A percentile compares a stretch with the other conserved stretches of the same genome.
phyloP scores from a whole-genome alignment of 2,329 filamentous ascomycete genomes.

The Penicillium janthinellum region DNA sequence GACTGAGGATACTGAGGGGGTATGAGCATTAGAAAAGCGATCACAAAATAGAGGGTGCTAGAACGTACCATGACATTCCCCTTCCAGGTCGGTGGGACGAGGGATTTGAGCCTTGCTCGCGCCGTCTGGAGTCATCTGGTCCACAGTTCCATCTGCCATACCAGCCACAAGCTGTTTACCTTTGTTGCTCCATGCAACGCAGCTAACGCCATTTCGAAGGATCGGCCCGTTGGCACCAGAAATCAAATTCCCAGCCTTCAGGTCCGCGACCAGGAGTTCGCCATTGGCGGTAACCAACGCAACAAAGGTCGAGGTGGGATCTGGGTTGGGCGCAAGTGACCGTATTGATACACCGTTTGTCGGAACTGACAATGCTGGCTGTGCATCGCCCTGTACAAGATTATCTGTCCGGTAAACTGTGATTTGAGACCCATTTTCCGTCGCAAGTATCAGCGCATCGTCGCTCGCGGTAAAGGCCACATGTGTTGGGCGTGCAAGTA shows the following conservation, averaged over 20 bases:
- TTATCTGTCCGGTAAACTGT: constrained; percentile 77
- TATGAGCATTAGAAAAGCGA: constrained; percentile 7
- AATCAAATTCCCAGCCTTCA: constrained; percentile 66
- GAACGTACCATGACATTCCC: constrained; percentile 63
- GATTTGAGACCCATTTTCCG: constrained; percentile 77
- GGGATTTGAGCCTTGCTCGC: constrained; percentile 76
- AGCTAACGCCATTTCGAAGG: constrained; percentile 75
- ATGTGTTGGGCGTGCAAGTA: constrained; percentile 79
- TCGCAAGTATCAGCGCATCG: constrained; percentile 77
- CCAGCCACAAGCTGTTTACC: constrained; percentile 93
- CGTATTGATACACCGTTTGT: constrained; percentile 76
- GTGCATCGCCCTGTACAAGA: constrained; percentile 66
- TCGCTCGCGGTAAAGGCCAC: constrained; percentile 91
- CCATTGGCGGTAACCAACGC: constrained; percentile 80
- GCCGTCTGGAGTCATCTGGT: constrained; percentile 83
- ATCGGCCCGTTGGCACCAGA: constrained; percentile 63
- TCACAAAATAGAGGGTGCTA: too few relatives aligned
- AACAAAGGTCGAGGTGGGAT: constrained; percentile 65
- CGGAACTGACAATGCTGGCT: constrained; percentile 71
- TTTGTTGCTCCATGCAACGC: constrained; percentile 85
- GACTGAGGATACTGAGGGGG: constrained; percentile 67
- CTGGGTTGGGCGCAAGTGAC: constrained; percentile 78
- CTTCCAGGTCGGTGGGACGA: constrained; percentile 67
- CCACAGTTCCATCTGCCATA: constrained; percentile 73
- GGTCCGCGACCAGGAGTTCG: constrained; percentile 79